Base-by-base conservation (phyloP, 2,329 filamentous ascomycete genomes). In the Chaetomium sp. region DNA sequence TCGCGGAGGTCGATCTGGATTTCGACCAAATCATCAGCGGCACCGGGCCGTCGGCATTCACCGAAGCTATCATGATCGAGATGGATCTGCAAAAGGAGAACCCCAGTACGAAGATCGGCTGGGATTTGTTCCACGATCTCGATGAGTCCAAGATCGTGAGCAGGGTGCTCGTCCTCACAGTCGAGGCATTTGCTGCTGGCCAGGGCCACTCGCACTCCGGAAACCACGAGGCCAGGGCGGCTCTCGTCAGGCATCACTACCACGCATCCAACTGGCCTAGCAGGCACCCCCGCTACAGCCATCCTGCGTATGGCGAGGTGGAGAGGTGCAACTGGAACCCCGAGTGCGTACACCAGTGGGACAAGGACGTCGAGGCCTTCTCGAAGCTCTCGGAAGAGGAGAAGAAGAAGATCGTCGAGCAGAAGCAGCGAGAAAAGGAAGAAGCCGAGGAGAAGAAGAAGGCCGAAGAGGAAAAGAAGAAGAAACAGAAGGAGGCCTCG, bases 201-300 rank as follows among this genome's bases (percentile, higher is more conserved):
- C 88, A 91, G 74, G 89, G 89, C 13, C 89, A 91, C 74, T 91
- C 88, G 0, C 85, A 91, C 72, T 90, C 87, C 0, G 88, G 88
- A 16, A 90, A 88, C 71, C 89, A 91, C 74, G 83, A 88, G 59
- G 82, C 87, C 1, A 81, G 87, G 58, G 82, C 82, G 23, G 89
- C 89, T 1, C 79, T 91, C 1, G 88, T 91, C 27, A 89, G 87
- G 74, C 89, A 92, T 73, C 88, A 91, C 74, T 92, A 90, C 71
- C 89, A 91, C 74, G 89, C 89, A 0, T 91, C 88, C 1, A 84
- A 86, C 65, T 91, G 89, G 89, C 89, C 88, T 2, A 84, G 82
- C 60, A 80, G 80, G 2, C 89, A 91, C 72, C 87, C 86, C 1
- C 81, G 89, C 33, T 89, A 83, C 76, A 87, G 80, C 55, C 89